Evolutionary conservation across 768 basidiomycete genomes (phyloP).

Genomic region (Dendrothele bispora): DNA sequence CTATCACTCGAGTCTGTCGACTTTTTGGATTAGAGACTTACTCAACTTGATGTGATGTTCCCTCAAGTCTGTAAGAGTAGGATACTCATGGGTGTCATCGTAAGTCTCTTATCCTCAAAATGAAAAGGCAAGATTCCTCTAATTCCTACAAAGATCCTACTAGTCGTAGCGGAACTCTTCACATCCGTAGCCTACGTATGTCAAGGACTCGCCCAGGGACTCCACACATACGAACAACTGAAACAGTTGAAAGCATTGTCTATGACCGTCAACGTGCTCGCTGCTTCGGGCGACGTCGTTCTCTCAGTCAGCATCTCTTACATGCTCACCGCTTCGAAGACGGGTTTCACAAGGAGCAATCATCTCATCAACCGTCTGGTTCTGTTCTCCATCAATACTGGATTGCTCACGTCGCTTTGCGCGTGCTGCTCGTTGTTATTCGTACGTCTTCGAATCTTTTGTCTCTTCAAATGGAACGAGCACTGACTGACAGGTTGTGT

Average conservation of each 20-base stretch:
- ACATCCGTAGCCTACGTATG: background rate
- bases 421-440: background rate
- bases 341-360: background rate
- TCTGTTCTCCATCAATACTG: conserved; percentile 4
- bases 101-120: background rate
- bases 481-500: background rate
- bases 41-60: background rate
- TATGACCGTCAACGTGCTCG: background rate
- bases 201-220: background rate
- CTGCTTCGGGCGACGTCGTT: background rate
- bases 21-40: background rate
- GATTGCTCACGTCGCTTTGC: conserved; percentile 1
- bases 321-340: background rate
- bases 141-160: background rate
- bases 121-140: background rate
- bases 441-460: background rate
- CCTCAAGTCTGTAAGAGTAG: background rate
- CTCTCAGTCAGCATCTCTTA: background rate
- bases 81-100: background rate
- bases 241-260: background rate
- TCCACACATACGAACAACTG: background rate
- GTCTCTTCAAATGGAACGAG: background rate
- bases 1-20: background rate
- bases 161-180: background rate
- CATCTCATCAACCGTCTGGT: conserved; percentile 4